Evolutionary conservation across 2,329 filamentous ascomycete species (phyloP), one percentile per base, ranked within the genome.

Genomic region (Bretziella fagacearum): DNA sequence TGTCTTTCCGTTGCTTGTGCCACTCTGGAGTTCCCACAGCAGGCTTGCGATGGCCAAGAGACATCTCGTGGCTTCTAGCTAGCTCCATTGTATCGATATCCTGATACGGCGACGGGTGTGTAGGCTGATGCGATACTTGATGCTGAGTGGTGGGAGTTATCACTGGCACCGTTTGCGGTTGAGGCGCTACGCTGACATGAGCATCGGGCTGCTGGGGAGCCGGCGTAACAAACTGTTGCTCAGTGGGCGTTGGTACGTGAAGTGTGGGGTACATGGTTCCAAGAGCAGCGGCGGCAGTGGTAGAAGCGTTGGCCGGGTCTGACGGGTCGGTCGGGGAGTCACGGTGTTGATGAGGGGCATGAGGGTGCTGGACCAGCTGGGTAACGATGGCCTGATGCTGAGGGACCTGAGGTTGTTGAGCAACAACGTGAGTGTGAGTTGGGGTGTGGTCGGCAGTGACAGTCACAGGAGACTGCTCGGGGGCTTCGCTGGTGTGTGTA

Each of bases 1-100:
- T 98, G 58, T 96, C 89, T 60, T 93, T 91, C 52, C 91, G 78
- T 56, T 93, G 79, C 62, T 93, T 93, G 62, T 98, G 91, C 91
- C 91, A 98, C 63, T 96, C 89, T 46, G 93, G 85, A 2, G 86
- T 91, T 2, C 91, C 91, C n/a, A 96, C 91, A 5, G 80, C 76
- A 6, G 87, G 87, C 63, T 95, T 96, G 49, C 71, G 65, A 39
- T 51, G 48, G 18, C 46, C 44, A 35, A 51, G 26, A 8, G 44
- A 35, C 41, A 51, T 25, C 23, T 51, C 48, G 7, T 47, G 48
- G 17, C 20, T 43, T 18, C 40, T 29, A 7, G 40, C 40, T 20
- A 43, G 18, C 27, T 43, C 40, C 40, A 43, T 43, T 18, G 40
- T 43, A 30, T 43, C 40, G 22, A 43, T 43, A 13, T 43, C 40